These are phyloP conservation scores for Chrysosporium keratinophilum DNA, from an alignment of 2,329 filamentous ascomycete species.

Conservation along the genomic window DNA sequence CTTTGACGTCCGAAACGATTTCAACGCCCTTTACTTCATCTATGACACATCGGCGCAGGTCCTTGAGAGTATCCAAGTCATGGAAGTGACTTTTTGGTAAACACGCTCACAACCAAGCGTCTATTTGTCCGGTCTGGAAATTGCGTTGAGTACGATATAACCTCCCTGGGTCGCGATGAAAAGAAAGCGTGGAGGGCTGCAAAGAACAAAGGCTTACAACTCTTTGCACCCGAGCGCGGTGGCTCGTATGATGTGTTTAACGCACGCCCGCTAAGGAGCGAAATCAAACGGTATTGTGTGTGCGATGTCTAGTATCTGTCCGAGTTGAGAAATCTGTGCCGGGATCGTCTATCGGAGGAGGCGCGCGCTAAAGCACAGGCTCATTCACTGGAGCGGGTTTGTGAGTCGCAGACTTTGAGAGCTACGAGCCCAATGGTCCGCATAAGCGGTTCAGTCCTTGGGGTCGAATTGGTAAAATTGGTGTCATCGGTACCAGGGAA, in stretches of 20 bases:
- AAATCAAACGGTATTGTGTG: slow-evolving; percentile 38
- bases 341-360: slow-evolving; percentile 14
- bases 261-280: slow-evolving; percentile 33
- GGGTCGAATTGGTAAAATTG: no score
- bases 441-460: background rate
- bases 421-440: slow-evolving; percentile 12
- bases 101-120: slow-evolving; percentile 6
- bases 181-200: slow-evolving; percentile 16
- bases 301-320: slow-evolving; percentile 40
- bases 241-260: slow-evolving; percentile 42
- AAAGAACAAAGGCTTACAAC: slow-evolving; percentile 22
- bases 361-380: background rate
- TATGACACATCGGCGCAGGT: slow-evolving; percentile 37
- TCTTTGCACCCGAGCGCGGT: slow-evolving; percentile 37
- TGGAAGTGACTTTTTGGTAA: slow-evolving; percentile 40
- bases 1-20: slow-evolving; percentile 51
- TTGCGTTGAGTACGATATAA: slow-evolving; percentile 29
- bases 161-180: slow-evolving; percentile 12
- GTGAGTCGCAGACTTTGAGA: slow-evolving; percentile 15
- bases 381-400: slow-evolving; percentile 15
- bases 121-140: slow-evolving; percentile 30
- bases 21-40: slow-evolving; percentile 44
- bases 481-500: no score
- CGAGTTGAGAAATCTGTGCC: slow-evolving; percentile 18
- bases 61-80: slow-evolving; percentile 46